A percentile compares a stretch with the other conserved stretches of the same genome.
Conservation (phyloP, 345 rosid genomes). For the Abelmoschus esculentus region DNA sequence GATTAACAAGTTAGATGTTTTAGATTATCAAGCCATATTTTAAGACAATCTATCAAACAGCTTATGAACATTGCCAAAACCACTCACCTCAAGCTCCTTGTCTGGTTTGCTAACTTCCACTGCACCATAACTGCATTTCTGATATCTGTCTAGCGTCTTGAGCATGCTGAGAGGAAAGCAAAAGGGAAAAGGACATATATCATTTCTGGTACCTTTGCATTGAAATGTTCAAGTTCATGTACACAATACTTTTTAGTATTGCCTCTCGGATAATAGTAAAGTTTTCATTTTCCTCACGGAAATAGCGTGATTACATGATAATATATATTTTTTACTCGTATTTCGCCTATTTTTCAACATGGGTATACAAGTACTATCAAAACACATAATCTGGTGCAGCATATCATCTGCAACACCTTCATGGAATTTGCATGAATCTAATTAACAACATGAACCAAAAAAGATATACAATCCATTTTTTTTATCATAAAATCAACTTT, state of each 20-base stretch:
- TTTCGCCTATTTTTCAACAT: no score
- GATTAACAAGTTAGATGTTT: not conserved
- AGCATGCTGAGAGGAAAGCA: conserved; percentile 56
- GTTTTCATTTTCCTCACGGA: no score
- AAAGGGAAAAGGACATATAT: not conserved
- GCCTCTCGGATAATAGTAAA: not conserved
- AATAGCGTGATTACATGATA: no score
- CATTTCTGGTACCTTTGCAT: conserved; percentile 1
- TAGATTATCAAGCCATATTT: no score
- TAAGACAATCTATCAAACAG: not conserved
- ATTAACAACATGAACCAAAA: not conserved
- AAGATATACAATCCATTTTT: not conserved
- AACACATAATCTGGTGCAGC: no score
- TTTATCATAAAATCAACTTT: not conserved
- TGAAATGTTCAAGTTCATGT: not conserved
- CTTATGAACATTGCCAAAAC: not conserved
- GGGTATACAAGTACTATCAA: no score
- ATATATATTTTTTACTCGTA: not conserved
- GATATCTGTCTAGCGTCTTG: conserved; percentile 85
- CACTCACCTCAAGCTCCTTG: conserved; percentile 77
- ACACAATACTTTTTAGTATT: not conserved
- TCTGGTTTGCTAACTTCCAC: conserved; percentile 79
- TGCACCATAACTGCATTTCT: conserved; percentile 87
- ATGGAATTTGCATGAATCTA: not conserved
- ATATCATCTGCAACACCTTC: no score